Evolutionary conservation across 177 flowering plant species (phyloP).

Genomic region (Vitis hybrid): DNA sequence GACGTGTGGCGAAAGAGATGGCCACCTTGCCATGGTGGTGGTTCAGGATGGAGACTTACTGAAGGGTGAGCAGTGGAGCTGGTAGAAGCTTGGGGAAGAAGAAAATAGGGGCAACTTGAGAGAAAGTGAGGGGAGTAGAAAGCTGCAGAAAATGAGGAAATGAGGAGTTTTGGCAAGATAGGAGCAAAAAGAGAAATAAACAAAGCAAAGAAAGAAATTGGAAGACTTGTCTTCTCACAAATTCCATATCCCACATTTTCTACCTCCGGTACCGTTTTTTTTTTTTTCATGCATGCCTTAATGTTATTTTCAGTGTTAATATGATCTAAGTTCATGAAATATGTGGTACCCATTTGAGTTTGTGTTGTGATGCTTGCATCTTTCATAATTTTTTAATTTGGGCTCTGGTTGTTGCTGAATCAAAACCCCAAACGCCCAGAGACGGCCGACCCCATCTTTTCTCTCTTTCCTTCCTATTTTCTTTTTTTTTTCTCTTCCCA

Average conservation of each 20-base stretch:
- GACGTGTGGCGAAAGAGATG: no score
- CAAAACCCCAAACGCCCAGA: neutral
- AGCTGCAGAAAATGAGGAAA: neutral
- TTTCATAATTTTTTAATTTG: constrained; percentile 1
- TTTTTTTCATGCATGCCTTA: neutral
- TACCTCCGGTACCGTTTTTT: constrained; percentile 6
- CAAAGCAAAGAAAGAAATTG: neutral
- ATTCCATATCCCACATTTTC: constrained; percentile 30
- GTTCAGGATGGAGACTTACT: no score
- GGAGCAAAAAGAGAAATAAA: neutral
- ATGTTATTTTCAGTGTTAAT: constrained; percentile 5
- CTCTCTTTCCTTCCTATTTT: no score
- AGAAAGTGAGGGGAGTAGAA: constrained; percentile 2
- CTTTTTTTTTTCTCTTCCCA: no score
- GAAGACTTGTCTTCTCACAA: constrained; percentile 21
- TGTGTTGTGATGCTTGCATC: neutral
- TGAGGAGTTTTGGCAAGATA: neutral
- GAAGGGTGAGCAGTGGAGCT: no score
- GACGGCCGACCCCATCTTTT: no score
- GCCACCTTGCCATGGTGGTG: no score
- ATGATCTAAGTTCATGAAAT: neutral
- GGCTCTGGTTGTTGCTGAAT: neutral
- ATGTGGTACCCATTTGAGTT: constrained; percentile 2
- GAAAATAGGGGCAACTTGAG: no score
- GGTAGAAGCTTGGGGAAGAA: no score